These are phyloP conservation scores for Jacaranda mimosifolia DNA, from an alignment of 257 asterid species.

Conservation along the genomic window DNA sequence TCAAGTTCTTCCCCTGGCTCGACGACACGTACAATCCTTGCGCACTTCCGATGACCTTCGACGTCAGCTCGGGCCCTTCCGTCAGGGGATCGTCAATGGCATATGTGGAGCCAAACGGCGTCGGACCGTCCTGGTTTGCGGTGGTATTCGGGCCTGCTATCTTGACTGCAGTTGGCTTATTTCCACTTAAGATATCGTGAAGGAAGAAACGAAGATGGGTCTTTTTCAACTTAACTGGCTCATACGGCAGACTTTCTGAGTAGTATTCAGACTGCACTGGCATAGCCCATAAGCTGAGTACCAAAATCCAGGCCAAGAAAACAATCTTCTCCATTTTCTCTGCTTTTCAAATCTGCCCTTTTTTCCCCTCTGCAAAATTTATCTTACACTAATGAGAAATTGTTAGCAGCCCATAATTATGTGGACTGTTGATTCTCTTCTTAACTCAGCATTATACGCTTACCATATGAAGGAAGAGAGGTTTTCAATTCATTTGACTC, in stretches of 20 bases:
- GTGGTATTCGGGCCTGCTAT: conserved; percentile 41
- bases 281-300: conserved; percentile 10
- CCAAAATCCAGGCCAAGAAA: conserved; percentile 27
- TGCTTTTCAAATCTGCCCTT: background rate
- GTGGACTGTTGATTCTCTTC: too few species aligned
- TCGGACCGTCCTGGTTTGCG: conserved; percentile 13
- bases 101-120: conserved; percentile 41
- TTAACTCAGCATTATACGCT: too few species aligned
- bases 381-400: too few species aligned
- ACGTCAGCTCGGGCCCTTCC: conserved; percentile 49
- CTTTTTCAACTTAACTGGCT: conserved; percentile 30
- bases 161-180: conserved; percentile 42
- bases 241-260: conserved; percentile 33
- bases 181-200: conserved; percentile 55
- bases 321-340: conserved; percentile 37
- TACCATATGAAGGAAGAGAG: too few species aligned
- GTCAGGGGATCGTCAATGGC: conserved; percentile 52
- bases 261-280: conserved; percentile 41
- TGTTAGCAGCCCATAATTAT: too few species aligned
- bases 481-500: background rate
- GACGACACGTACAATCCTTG: conserved; percentile 49
- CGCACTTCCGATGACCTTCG: conserved; percentile 48
- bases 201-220: conserved; percentile 53
- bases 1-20: conserved; percentile 32
- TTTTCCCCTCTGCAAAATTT: background rate